These are phyloP conservation scores for Trichosporon sp. DNA, from an alignment of 1,284 basidiomycete genomes.

Conservation along the genomic window DNA sequence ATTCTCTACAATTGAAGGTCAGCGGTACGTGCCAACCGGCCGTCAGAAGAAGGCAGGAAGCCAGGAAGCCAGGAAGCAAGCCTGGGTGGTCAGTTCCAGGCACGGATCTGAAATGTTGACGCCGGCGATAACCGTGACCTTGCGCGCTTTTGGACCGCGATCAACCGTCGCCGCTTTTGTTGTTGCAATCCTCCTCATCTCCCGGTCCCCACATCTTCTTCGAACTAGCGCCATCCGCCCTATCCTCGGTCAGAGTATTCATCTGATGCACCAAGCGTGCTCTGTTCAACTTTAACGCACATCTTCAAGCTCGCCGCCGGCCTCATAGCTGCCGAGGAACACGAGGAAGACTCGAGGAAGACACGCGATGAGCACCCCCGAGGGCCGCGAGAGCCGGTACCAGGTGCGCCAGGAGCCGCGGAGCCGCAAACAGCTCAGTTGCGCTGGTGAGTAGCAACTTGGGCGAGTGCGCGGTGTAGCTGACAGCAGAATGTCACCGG, in stretches of 20 bases:
- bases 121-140: not conserved
- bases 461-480: not conserved
- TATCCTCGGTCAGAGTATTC: not conserved
- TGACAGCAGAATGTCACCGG: constrained; percentile 34
- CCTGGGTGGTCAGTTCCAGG: not conserved
- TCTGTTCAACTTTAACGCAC: not conserved
- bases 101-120: not conserved
- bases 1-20: too few relatives aligned
- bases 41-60: not conserved
- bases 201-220: not conserved
- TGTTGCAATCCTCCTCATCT: not conserved
- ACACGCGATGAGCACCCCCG: not conserved
- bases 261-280: not conserved
- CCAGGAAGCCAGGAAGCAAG: not conserved
- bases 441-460: constrained; percentile 27
- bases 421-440: constrained; percentile 32
- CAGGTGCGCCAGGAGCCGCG: constrained; percentile 30
- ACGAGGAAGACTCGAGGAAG: not conserved
- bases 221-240: not conserved
- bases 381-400: constrained; percentile 23
- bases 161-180: not conserved
- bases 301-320: too few relatives aligned
- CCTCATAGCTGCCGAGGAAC: not conserved
- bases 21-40: not conserved
- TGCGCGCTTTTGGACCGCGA: not conserved